Conservation (phyloP, 2,329 filamentous ascomycete genomes). For the Monilinia polystroma region DNA sequence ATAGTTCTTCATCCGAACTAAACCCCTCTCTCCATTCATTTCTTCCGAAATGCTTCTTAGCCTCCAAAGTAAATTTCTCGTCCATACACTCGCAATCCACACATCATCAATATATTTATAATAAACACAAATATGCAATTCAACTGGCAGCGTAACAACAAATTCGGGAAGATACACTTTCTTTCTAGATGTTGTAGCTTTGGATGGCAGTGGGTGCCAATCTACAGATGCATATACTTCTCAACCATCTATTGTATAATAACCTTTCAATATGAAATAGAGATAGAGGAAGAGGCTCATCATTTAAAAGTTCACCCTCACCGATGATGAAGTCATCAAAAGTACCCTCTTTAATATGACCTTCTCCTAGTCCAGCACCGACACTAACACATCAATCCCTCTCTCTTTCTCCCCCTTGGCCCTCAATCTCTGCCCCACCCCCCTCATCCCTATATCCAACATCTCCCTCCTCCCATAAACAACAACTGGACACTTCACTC, state of each 20-base stretch:
- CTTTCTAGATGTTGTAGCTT: neutral
- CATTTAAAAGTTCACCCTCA: conserved; percentile 1
- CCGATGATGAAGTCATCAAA: neutral
- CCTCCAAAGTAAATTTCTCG: neutral
- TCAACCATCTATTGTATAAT: too few relatives aligned
- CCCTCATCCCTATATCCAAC: neutral
- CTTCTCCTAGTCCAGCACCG: neutral
- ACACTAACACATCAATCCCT: neutral
- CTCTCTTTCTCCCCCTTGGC: neutral
- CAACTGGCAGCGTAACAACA: neutral
- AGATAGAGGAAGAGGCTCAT: neutral
- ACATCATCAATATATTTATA: conserved; percentile 8
- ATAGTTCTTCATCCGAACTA: neutral
- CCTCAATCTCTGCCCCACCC: neutral
- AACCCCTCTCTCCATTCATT: neutral
- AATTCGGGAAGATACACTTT: conserved; percentile 19
- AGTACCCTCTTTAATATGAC: neutral
- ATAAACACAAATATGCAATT: conserved; percentile 8
- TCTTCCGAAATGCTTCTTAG: conserved; percentile 9
- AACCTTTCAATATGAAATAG: too few relatives aligned
- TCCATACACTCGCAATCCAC: neutral
- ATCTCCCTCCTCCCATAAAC: neutral
- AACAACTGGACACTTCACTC: conserved; percentile 7
- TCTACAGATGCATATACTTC: neutral
- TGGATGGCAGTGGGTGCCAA: conserved; percentile 3